phyloP scores from a whole-genome alignment of 2,329 filamentous ascomycete genomes.

The Neopestalotiopsis clavispora region DNA sequence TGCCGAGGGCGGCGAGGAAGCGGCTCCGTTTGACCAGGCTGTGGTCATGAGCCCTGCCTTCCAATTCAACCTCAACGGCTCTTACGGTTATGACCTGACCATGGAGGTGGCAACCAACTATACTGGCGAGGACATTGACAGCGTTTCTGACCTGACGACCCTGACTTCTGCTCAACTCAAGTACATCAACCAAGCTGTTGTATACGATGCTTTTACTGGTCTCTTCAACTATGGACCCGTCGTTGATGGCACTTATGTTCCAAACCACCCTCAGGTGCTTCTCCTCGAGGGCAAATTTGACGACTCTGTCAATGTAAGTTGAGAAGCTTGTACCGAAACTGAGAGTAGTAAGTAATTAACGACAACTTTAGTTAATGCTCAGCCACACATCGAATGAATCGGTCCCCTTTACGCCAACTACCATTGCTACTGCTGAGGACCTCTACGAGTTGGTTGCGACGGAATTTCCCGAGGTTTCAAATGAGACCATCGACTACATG shows the following conservation, averaged over 20 bases:
- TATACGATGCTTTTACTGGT: conserved; percentile 1
- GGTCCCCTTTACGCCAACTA: conserved; percentile 43
- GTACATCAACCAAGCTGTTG: conserved; percentile 17
- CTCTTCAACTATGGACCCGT: conserved; percentile 17
- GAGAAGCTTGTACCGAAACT: background rate
- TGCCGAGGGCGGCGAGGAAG: conserved; percentile 43
- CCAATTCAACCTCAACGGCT: conserved; percentile 28
- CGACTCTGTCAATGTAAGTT: conserved; percentile 15
- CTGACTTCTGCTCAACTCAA: conserved; percentile 14
- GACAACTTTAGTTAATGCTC: conserved; percentile 18
- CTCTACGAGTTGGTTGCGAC: conserved; percentile 21
- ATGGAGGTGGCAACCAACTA: conserved; percentile 22
- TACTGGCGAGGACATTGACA: conserved; percentile 16
- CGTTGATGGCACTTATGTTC: conserved; percentile 16
- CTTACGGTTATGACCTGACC: conserved; percentile 22
- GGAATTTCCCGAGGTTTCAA: conserved; percentile 24
- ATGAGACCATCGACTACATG: conserved; percentile 44
- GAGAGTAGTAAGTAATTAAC: background rate
- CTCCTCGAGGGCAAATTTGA: conserved; percentile 13
- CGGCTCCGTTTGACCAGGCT: conserved; percentile 25
- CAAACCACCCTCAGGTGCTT: conserved; percentile 12
- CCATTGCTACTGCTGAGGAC: conserved; percentile 42
- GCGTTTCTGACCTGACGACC: conserved; percentile 5
- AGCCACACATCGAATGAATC: conserved; percentile 54
- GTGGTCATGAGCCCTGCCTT: conserved; percentile 30